Percentiles rank a stretch among this genome's conserved stretches.
These are phyloP conservation scores for Helenozyma baotianmanensis DNA, from an alignment of 805 yeast genomes.

Conservation along the genomic window DNA sequence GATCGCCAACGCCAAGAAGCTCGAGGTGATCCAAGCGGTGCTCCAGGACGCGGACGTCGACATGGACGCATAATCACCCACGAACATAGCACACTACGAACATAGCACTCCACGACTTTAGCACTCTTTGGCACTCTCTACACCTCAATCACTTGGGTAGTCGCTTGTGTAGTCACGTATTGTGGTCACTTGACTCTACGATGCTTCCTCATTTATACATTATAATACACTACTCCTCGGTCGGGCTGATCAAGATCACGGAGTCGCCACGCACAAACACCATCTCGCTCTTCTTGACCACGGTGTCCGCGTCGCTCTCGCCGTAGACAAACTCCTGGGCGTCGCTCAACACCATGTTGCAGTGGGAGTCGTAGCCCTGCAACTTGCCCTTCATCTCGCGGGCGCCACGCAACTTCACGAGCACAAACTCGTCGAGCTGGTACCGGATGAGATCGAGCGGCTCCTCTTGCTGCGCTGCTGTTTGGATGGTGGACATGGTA, in stretches of 20 bases:
- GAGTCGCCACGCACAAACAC: slow-evolving; percentile 97
- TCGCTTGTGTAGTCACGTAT: too few relatives aligned
- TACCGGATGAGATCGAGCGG: slow-evolving; percentile 89
- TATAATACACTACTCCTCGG: slow-evolving; percentile 11
- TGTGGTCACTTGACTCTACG: too few relatives aligned
- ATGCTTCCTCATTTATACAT: too few relatives aligned
- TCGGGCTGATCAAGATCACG: slow-evolving; percentile 72
- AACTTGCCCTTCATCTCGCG: slow-evolving; percentile 86
- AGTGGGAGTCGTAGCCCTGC: slow-evolving; percentile 94
- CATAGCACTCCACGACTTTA: too few relatives aligned
- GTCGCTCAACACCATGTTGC: slow-evolving; percentile 92
- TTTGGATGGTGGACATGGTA: slow-evolving; percentile 30
- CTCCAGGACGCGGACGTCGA: slow-evolving; percentile 9
- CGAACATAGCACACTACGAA: not conserved
- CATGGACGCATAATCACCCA: slow-evolving; percentile 7
- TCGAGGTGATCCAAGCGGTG: slow-evolving; percentile 25
- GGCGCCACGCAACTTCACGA: slow-evolving; percentile 89
- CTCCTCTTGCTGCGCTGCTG: slow-evolving; percentile 44
- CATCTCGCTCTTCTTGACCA: slow-evolving; percentile 71
- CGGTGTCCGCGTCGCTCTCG: slow-evolving; percentile 38
- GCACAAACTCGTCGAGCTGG: slow-evolving; percentile 80
- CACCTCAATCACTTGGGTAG: too few relatives aligned
- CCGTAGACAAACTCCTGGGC: slow-evolving; percentile 79
- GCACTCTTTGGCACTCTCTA: too few relatives aligned
- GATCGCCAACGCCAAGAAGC: slow-evolving; percentile 29